Base-by-base conservation (phyloP, 768 basidiomycete genomes). In the Leccinum rimulosum region DNA sequence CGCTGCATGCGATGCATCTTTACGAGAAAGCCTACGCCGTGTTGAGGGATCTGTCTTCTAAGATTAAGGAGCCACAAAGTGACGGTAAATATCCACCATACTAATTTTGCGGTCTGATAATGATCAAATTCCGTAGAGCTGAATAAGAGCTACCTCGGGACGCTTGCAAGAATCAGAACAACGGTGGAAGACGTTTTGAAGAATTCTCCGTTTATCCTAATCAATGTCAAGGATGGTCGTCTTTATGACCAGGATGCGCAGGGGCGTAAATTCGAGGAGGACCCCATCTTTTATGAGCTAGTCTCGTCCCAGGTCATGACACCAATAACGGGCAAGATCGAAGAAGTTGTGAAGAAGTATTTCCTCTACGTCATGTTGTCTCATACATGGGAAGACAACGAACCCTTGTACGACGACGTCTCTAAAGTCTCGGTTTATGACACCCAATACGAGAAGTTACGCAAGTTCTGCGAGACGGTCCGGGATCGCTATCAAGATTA, bases 351-450 rank as follows among this genome's bases (percentile, higher is more conserved):
- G 8, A 28, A 31, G 8, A 2, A 5, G 3, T 65, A 58, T 31
- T 64, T 64, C 47, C 27, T 3, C 17, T 65, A 61, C n/a, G 53
- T 64, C 49, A 65, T 64, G 64, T 58, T 65, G 33, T 65, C 64
- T 19, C 64, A 65, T 6, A 61, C 55, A 6, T 65, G 64, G 64
- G 59, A 56, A n/a, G 58, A 17, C 6, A 17, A 36, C 0, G 64
- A 65, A 47, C 62, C 64, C 7, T 40, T 60, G 1, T 64, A 56
- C 31, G 15, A 61, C 4, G 54, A 54, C 17, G 35, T 64, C 4
- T 35, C 58, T 27, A 22, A 25, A 40, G 54, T 9, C 6, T 50
- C 36, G 1, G 52, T 49, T 50, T 56, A 56, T 17, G 19, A 54
- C 5, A n/a, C 15, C 25, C 30, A 9, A 25, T 61, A 65, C 28